A percentile compares a stretch with the other conserved stretches of the same genome.
Conservation (phyloP, 2,329 filamentous ascomycete species). For the Nannizzia gypsea region DNA sequence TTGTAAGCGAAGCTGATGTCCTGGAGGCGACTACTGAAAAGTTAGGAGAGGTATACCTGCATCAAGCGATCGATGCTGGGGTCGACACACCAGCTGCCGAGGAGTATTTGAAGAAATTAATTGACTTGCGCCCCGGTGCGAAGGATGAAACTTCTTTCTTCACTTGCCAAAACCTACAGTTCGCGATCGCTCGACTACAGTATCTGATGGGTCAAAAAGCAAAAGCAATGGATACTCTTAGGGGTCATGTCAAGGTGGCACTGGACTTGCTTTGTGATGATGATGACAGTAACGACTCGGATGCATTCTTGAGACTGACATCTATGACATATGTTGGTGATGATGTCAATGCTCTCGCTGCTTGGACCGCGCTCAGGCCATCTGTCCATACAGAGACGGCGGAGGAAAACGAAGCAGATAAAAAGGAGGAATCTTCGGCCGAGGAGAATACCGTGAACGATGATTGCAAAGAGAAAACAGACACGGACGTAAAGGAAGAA, state of each 20-base stretch:
- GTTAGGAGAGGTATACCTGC: conserved; percentile 11
- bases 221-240: conserved; percentile 16
- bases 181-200: conserved; percentile 12
- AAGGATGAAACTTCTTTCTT: not conserved
- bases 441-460: not conserved
- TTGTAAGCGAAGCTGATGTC: not conserved
- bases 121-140: conserved; percentile 5
- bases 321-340: conserved; percentile 18
- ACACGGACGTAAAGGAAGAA: not conserved
- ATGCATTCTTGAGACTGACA: conserved; percentile 18
- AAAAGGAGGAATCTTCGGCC: not conserved
- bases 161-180: conserved; percentile 4
- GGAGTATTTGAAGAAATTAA: conserved; percentile 9
- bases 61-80: conserved; percentile 10
- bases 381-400: not conserved
- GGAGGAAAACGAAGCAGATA: not conserved
- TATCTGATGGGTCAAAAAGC: conserved; percentile 14
- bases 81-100: conserved; percentile 6
- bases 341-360: conserved; percentile 19
- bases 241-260: conserved; percentile 17
- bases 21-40: conserved; percentile 6
- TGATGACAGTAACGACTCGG: conserved; percentile 20
- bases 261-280: conserved; percentile 22
- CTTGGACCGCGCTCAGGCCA: conserved; percentile 20
- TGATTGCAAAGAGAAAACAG: not conserved